Base-by-base conservation (phyloP, 495 filamentous ascomycete species). In the Podospora sp. region DNA sequence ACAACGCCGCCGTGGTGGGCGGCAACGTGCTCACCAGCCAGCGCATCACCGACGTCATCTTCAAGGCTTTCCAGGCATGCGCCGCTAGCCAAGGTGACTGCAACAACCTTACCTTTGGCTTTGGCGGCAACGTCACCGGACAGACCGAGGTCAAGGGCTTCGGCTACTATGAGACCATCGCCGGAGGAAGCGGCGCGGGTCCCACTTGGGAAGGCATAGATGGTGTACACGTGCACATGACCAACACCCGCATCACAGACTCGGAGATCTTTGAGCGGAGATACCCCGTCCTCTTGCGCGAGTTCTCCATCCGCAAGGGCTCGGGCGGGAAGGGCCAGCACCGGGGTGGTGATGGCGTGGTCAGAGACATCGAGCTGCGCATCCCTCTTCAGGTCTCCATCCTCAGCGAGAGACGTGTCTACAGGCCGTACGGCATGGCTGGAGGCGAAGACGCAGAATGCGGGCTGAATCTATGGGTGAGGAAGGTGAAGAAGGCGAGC, bases 161-260 rank as follows among this genome's bases (percentile, higher is more conserved):
- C 76, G 95, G 95, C 20, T 99, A 99, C 83, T 98, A 98, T 79
- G 94, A 97, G 79, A 97, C 94, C 0, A 97, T 97, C 73, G 93
- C 94, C 2, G 95, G 95, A 26, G 95, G 95, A 9, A 91, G 88
- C 69, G 95, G 95, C 60, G 95, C 95, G 0, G 94, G 94, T 0
- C 86, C 91, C 0, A 85, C 85, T 40, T 99, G 95, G 95, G 85
- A 92, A 62, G 95, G 95, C 53, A 93, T 93, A 8, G 89, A 86
- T 60, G 95, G 95, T 52, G 92, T 98, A 53, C 95, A 99, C 75
- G 90, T 89, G 22, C 94, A 98, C 78, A 99, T 98, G 94, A 99
- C 95, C n/a, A 99, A 99, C 77, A 99, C 95, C 6, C 88, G 95
- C 0, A 98, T 98, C 74, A 99, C 95, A 0, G 95, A 99, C 79